phyloP scores from a whole-genome alignment of 352 stramenopile species.

The Phytopythium ostracodes region DNA sequence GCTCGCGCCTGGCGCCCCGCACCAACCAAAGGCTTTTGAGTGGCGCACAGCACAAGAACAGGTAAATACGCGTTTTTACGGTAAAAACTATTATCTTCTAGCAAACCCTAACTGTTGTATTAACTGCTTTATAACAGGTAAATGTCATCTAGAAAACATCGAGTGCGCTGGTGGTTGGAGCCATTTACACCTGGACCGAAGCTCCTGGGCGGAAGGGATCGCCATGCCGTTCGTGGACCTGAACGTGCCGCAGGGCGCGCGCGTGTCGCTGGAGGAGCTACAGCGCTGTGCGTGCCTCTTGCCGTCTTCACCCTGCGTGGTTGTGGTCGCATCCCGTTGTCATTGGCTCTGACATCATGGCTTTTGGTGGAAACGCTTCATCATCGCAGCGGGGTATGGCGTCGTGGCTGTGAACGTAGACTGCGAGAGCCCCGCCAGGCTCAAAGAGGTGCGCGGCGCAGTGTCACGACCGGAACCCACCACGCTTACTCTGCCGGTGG shows the following conservation, averaged over 20 bases:
- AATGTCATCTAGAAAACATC: background rate
- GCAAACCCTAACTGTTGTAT: background rate
- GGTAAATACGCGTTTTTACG: constrained; percentile 6
- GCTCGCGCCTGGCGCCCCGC: background rate
- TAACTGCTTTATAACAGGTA: background rate
- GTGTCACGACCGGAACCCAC: background rate
- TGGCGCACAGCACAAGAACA: constrained; percentile 1
- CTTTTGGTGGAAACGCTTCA: background rate
- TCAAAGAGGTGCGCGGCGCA: constrained; percentile 29
- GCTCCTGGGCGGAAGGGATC: no score
- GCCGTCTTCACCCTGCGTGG: background rate
- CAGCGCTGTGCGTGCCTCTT: constrained; percentile 39
- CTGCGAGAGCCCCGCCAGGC: constrained; percentile 42
- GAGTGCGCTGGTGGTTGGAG: no score
- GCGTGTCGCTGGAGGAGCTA: constrained; percentile 55
- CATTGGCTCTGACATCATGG: background rate
- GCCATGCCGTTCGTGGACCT: constrained; percentile 69
- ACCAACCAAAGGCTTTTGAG: constrained; percentile 7
- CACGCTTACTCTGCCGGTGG: background rate
- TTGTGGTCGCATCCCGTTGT: constrained; percentile 6
- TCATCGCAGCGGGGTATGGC: constrained; percentile 52
- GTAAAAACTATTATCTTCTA: background rate
- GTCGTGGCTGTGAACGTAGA: constrained; percentile 62
- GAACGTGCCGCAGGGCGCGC: constrained; percentile 49
- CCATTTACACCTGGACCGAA: no score